Evolutionary conservation across 2,329 filamentous ascomycete genomes (phyloP), one percentile per base, ranked within the genome.

Genomic region (Paradendryphiella salina): DNA sequence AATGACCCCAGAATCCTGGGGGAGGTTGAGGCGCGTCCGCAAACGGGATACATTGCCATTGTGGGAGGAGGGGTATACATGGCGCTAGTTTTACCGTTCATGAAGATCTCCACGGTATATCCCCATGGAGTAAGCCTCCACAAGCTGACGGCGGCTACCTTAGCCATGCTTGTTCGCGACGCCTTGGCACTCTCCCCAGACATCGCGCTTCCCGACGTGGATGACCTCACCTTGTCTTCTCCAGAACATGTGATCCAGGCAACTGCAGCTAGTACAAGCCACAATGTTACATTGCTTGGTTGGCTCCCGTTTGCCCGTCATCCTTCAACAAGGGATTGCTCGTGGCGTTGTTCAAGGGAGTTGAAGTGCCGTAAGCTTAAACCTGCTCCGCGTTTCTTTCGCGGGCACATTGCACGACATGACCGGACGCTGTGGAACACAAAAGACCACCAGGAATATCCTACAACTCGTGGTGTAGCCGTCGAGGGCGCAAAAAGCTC

Each of bases 91-190:
- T 13, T 23, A 32, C 32, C 33, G 49, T 52, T 42, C 44, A 29
- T 48, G 44, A 35, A 11, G 44, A 48, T 48, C 44, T 41, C 49
- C 44, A 52, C 49, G 14, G 2, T n/a, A 29, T 38, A 20, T 17
- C 49, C 44, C 38, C 49, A 52, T 52, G 44, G 49, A 52, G 49
- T 43, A 52, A 52, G 44, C 44, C 38, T 43, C 38, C 33, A 20
- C 44, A 52, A 38, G 44, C 34, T 33, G 18, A 21, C 34, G 46
- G 44, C 38, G 44, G 48, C 41, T 35, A 51, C 36, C 36, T 51
- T 46, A 37, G 38, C 49, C 43, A 48, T 33, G 38, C 38, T 49
- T 52, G 40, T 34, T 26, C 14, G 28, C 33, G 21, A 41, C 7
- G 15, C 5, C 44, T 52, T 52, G 49, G 37, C 38, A 18, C 2